Conservation (phyloP, 257 asterid genomes). For the Galeopsis tetrahit region DNA sequence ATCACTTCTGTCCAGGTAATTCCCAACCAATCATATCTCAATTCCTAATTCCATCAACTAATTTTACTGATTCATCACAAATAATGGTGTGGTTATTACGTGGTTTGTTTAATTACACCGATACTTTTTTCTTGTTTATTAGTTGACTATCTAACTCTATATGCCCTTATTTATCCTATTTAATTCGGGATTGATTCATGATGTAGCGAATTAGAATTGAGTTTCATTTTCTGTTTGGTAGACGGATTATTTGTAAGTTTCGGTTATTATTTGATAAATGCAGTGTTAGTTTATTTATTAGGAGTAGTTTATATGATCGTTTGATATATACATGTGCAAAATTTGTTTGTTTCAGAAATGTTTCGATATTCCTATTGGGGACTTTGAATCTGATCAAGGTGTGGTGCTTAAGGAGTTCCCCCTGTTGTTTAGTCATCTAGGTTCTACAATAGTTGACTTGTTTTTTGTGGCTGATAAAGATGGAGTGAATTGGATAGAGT, state of each 20-base stretch:
- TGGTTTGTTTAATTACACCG: background rate
- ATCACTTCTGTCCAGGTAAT: slow-evolving; percentile 66
- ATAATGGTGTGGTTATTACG: background rate
- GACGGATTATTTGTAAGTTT: too few relatives aligned
- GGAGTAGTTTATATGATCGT: background rate
- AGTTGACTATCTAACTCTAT: background rate
- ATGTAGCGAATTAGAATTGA: background rate
- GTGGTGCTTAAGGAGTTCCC: slow-evolving; percentile 53
- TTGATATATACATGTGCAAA: slow-evolving; percentile 5
- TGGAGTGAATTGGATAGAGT: slow-evolving; percentile 77
- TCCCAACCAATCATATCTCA: background rate
- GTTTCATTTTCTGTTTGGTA: slow-evolving; percentile 12
- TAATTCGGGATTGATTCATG: background rate
- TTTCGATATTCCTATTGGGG: slow-evolving; percentile 53
- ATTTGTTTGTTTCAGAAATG: slow-evolving; percentile 66
- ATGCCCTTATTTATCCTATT: background rate
- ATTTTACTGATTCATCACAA: background rate
- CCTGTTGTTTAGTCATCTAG: slow-evolving; percentile 54
- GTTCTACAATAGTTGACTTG: slow-evolving; percentile 72
- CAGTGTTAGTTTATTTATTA: background rate
- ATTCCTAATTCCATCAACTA: background rate
- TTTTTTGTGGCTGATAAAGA: slow-evolving; percentile 66
- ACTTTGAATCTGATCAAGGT: slow-evolving; percentile 44
- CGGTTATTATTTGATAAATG: background rate
- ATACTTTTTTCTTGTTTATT: background rate